phyloP scores from a whole-genome alignment of 1,284 basidiomycete genomes.

The Marasmius tenuissimus region DNA sequence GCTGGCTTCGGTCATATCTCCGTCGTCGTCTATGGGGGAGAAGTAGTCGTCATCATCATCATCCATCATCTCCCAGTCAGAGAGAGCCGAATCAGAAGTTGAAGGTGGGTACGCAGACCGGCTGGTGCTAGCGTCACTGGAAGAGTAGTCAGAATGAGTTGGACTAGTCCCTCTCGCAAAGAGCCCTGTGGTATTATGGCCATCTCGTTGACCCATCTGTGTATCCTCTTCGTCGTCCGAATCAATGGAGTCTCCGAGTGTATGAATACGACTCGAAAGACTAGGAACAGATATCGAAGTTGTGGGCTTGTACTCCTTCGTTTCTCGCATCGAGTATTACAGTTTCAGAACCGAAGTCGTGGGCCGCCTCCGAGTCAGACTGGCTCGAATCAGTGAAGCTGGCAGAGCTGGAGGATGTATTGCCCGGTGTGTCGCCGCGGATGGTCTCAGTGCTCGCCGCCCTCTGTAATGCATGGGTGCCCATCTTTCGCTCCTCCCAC shows the following conservation, averaged over 20 bases:
- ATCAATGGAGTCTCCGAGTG: too few species aligned
- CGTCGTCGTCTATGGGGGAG: background rate
- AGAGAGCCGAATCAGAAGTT: background rate
- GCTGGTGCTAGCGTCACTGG: background rate
- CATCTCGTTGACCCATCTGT: too few species aligned
- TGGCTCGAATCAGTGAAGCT: background rate
- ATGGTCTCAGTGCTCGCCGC: slow-evolving; percentile 38
- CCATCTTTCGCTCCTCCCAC: slow-evolving; percentile 41
- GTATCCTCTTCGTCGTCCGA: too few species aligned
- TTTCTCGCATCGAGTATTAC: too few species aligned
- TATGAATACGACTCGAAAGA: too few species aligned
- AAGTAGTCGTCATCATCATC: background rate
- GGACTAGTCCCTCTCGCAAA: background rate
- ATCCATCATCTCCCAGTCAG: background rate
- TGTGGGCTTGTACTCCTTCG: too few species aligned
- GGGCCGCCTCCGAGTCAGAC: too few species aligned
- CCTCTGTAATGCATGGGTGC: slow-evolving; percentile 5
- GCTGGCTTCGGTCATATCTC: background rate
- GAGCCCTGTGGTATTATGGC: too few species aligned
- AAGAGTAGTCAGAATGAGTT: background rate
- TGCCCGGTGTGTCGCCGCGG: background rate
- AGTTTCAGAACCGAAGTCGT: too few species aligned
- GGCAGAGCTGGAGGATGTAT: background rate
- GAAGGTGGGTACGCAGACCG: background rate
- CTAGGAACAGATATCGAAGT: too few species aligned